Evolutionary conservation across 768 basidiomycete genomes (phyloP).

Genomic region (Pleurotus pulmonarius): DNA sequence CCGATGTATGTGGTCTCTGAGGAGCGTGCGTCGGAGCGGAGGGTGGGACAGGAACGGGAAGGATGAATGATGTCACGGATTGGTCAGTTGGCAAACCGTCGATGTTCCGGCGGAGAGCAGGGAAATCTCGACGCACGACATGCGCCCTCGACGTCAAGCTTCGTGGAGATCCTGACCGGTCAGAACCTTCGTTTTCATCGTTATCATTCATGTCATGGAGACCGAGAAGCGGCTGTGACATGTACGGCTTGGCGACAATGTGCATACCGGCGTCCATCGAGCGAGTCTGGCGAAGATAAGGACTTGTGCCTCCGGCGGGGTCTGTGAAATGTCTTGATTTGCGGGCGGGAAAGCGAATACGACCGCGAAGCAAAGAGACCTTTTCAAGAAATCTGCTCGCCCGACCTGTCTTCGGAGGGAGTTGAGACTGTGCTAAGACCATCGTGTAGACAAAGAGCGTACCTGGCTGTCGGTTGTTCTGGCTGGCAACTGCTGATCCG

Average conservation of each 20-base stretch:
- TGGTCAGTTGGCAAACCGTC: constrained; percentile 3
- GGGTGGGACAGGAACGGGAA: neutral
- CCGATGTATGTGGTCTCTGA: neutral
- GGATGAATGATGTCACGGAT: constrained; percentile 5
- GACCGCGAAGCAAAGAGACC: constrained; percentile 31
- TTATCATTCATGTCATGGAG: constrained; percentile 11
- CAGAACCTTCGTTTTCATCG: neutral
- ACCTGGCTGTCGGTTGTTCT: neutral
- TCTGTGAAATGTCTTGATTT: constrained; percentile 21
- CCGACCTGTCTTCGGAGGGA: constrained; percentile 14
- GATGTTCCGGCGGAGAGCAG: neutral
- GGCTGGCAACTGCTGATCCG: neutral
- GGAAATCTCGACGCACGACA: neutral
- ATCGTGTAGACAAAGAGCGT: neutral
- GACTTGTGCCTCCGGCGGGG: constrained; percentile 17
- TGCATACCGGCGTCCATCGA: constrained; percentile 26
- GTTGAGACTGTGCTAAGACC: neutral
- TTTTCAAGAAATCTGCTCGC: constrained; percentile 36
- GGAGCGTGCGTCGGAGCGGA: neutral
- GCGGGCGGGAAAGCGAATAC: constrained; percentile 26
- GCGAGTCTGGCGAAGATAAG: constrained; percentile 22
- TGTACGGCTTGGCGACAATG: constrained; percentile 34
- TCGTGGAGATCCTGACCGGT: constrained; percentile 4
- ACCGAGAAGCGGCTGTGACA: constrained; percentile 40
- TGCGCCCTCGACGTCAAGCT: neutral